Base-by-base conservation (phyloP, 768 basidiomycete species). In the Lenzites betulinus region DNA sequence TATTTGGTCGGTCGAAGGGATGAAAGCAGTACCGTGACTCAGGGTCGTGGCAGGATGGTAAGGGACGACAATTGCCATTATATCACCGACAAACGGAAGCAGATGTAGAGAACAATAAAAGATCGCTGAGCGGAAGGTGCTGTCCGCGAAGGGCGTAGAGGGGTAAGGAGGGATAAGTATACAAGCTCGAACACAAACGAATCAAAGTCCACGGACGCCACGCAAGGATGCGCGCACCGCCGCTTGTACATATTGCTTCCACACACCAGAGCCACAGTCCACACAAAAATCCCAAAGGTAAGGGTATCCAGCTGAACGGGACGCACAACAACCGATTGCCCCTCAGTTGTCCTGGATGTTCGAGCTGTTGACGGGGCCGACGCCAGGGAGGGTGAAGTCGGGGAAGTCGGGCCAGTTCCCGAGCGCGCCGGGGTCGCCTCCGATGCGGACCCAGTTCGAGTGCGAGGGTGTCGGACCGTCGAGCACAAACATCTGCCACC, bases 401-500 rank as follows among this genome's bases (percentile, higher is more conserved):
- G 87, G 81, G 65, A 83, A 74, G 55, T 83, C 54, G 0, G 90
- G 90, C 90, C 90, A 93, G 64, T 88, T 84, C 0, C 90, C 90
- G 12, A 93, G 70, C 53, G 76, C 23, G 0, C 78, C 80, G 0
- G 90, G 90, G 68, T 93, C 92, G 0, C 88, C 89, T 20, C 91
- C 91, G 51, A 93, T 88, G 26, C 90, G 83, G 13, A 93, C 82
- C 85, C 88, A 90, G 12, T 78, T 72, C 18, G 89, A 88, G 63
- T 85, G 81, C 25, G 88, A 90, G 3, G 92, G 91, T 3, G 89
- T 90, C 28, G 89, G 86, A 1, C 89, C 89, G 53, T 92, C 90
- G 28, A 93, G 76, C 47, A 93, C 77, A 69, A 88, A 93, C 11
- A 93, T 67, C 69, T 89, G 87, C 57, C 86, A 83, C 86, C 90